A percentile compares a stretch with the other conserved stretches of the same genome.
phyloP scores from a whole-genome alignment of 306 rosid species.

The Dryas octopetala region DNA sequence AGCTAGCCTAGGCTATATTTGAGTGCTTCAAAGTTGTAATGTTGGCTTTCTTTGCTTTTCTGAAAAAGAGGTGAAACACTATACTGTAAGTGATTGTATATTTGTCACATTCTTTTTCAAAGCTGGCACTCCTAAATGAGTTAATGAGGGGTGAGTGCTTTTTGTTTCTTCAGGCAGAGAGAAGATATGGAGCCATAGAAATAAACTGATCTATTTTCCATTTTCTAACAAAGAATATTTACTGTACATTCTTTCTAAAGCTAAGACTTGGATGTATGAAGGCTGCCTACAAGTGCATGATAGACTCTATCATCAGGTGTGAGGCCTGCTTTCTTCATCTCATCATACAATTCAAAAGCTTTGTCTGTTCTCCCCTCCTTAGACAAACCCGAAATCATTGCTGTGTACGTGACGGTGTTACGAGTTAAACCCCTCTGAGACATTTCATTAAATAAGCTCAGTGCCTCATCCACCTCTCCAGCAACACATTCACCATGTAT shows the following conservation, averaged over 20 bases:
- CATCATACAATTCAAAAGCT: conserved; percentile 70
- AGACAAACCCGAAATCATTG: conserved; percentile 75
- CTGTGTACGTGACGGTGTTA: conserved; percentile 56
- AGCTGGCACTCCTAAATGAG: neutral
- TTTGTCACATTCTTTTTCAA: neutral
- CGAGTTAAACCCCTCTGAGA: conserved; percentile 42
- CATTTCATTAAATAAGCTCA: conserved; percentile 66
- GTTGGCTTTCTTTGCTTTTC: neutral
- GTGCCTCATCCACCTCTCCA: conserved; percentile 62
- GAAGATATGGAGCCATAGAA: neutral
- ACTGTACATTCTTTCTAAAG: neutral
- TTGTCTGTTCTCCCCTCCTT: conserved; percentile 76
- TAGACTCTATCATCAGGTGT: conserved; percentile 75
- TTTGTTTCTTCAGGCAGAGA: neutral
- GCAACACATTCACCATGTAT: conserved; percentile 69
- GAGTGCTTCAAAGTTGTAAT: conserved; percentile 5
- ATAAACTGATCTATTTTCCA: neutral
- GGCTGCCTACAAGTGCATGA: conserved; percentile 63
- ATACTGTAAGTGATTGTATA: conserved; percentile 11
- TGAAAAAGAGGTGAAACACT: conserved; percentile 18
- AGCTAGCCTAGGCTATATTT: conserved; percentile 12
- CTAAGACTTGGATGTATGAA: conserved; percentile 38
- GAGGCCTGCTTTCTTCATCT: conserved; percentile 61
- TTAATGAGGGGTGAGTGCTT: neutral
- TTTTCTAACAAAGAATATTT: neutral